Conservation (phyloP, 441 rosid genomes). For the Erodium moschatum region DNA sequence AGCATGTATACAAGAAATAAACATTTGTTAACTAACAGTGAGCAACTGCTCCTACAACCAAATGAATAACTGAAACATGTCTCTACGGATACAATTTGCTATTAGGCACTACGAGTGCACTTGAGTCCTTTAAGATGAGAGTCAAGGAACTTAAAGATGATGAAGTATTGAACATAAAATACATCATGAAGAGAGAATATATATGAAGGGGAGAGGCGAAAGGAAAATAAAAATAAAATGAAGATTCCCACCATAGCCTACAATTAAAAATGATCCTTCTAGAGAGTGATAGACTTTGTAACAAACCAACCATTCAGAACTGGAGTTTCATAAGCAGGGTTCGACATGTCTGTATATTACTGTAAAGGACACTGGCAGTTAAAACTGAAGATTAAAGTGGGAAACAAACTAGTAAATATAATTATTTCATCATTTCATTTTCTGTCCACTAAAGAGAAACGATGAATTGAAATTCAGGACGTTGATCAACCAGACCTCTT, state of each 20-base stretch:
- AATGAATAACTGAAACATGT: conserved; percentile 2
- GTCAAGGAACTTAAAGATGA: background rate
- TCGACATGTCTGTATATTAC: background rate
- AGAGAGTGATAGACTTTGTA: background rate
- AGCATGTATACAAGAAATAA: no score
- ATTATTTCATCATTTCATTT: background rate
- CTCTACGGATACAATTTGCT: background rate
- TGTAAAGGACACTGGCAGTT: background rate
- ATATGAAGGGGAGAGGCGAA: no score
- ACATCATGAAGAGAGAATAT: background rate
- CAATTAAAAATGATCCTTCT: background rate
- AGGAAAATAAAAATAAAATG: no score
- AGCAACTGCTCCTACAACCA: background rate
- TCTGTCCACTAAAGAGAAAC: background rate
- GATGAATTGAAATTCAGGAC: background rate
- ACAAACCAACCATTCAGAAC: conserved; percentile 8
- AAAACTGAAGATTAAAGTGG: conserved; percentile 6
- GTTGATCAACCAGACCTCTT: conserved; percentile 47
- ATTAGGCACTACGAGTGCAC: background rate
- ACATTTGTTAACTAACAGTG: background rate
- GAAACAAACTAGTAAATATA: background rate
- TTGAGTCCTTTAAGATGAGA: background rate
- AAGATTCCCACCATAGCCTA: no score
- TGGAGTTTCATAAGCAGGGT: background rate
- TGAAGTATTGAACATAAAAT: background rate